Base-by-base conservation (phyloP, 2,329 filamentous ascomycete species). In the Arthrobotrys megalospora region DNA sequence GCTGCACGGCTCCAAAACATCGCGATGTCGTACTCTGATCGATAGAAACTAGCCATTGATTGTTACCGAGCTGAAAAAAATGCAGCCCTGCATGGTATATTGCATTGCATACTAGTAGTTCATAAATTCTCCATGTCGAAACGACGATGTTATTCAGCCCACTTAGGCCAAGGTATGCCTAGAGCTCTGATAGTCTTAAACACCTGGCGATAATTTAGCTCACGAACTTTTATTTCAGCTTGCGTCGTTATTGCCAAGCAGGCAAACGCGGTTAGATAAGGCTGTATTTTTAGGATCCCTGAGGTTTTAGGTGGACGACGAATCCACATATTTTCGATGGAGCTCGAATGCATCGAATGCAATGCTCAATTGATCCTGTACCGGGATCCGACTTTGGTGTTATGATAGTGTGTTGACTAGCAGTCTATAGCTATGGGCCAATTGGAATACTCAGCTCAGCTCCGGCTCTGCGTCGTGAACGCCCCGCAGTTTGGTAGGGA, bases 81-180 rank as follows among this genome's bases (percentile, higher is more conserved):
- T 32, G 14, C 53, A 60, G 24, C 53, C 53, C 53, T 41, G 36
- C 36, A 32, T n/a, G n/a, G 16, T 24, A 43, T n/a, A 41, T 24
- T 43, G 36, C 36, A 60, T 60, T 60, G 53, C 53, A 60, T 60
- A 24, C 36, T 19, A 21, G 6, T 43, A 60, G 5, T 14, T n/a
- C 12, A 21, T 16, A 10, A 60, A 41, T 21, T 43, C 21, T 43
- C 32, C 53, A 60, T 41, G 28, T 43, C 16, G 24, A 24, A 55
- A 55, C 52, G 52, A 55, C 7, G 16, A 55, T 38, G 34, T 43
- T 43, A 34, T 21, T 60, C 53, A 60, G 53, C 52, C 52, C 52
- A 5, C 16, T 24, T n/a, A 41, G 19, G 53, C 53, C 53, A 43
- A 43, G 36, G 19, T 41, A 16, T 32, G 53, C 16, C 50, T 43